Evolutionary conservation across 805 yeast species (phyloP).

Genomic region (Candida glaebosa): DNA sequence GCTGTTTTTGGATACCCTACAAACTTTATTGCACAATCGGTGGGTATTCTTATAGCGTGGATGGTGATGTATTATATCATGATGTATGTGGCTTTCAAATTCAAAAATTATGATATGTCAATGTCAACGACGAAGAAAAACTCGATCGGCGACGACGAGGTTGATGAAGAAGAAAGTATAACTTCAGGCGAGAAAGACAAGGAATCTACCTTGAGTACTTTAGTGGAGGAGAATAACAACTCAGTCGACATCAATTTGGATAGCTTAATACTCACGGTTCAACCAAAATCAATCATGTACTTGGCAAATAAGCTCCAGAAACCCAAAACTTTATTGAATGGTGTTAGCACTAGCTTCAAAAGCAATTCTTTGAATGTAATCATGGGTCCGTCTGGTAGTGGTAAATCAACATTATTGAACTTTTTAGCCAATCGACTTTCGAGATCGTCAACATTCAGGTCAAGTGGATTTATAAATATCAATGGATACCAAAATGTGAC

Average conservation of each 20-base stretch:
- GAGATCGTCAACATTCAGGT: slow-evolving; percentile 7
- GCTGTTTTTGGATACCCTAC: slow-evolving; percentile 55
- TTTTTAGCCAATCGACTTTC: slow-evolving; percentile 53
- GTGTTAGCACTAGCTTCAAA: slow-evolving; percentile 24
- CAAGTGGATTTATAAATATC: slow-evolving; percentile 6
- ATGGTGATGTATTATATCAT: slow-evolving; percentile 48
- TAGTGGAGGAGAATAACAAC: slow-evolving; percentile 4
- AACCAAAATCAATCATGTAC: no score
- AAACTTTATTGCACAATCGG: slow-evolving; percentile 65
- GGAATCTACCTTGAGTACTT: not conserved
- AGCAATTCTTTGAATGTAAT: slow-evolving; percentile 32
- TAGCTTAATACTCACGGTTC: no score
- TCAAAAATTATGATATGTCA: slow-evolving; percentile 49
- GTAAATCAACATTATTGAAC: slow-evolving; percentile 37
- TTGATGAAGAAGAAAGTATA: slow-evolving; percentile 8
- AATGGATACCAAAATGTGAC: slow-evolving; percentile 1
- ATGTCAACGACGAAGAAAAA: slow-evolving; percentile 41
- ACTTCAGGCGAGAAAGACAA: not conserved
- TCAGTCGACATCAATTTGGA: not conserved
- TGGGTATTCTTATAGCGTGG: slow-evolving; percentile 58
- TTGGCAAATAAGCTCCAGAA: no score
- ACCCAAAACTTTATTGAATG: slow-evolving; percentile 16
- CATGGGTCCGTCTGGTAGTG: slow-evolving; percentile 44
- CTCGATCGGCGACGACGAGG: slow-evolving; percentile 26
- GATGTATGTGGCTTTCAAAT: slow-evolving; percentile 47